Conservation (phyloP, 2,329 filamentous ascomycete genomes). For the Cylindrodendrum hubeiense region DNA sequence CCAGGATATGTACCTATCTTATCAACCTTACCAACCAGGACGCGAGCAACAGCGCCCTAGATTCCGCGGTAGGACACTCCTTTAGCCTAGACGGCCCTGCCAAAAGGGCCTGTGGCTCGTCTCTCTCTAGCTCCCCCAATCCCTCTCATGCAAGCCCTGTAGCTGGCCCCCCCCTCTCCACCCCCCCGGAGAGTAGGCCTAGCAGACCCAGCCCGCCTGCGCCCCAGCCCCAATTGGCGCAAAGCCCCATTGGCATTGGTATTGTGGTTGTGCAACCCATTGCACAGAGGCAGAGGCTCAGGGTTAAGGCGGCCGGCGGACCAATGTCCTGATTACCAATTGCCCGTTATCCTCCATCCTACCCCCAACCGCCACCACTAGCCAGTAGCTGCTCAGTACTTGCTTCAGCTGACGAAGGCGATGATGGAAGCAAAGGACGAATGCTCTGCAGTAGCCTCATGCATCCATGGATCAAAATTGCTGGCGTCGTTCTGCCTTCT, state of each 20-base stretch:
- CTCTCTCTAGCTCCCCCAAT: slow-evolving; percentile 3
- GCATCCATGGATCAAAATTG: slow-evolving; percentile 11
- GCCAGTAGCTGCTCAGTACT: slow-evolving; percentile 30
- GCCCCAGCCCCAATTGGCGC: slow-evolving; percentile 32
- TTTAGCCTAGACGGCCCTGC: slow-evolving; percentile 7
- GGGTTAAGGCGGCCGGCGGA: slow-evolving; percentile 23
- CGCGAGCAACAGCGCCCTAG: background rate
- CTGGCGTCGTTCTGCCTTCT: slow-evolving; percentile 22
- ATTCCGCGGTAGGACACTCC: background rate
- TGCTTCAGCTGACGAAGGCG: slow-evolving; percentile 17
- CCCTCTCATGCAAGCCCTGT: background rate
- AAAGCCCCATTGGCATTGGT: slow-evolving; percentile 28
- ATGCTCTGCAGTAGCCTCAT: slow-evolving; percentile 23
- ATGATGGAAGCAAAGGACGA: slow-evolving; percentile 14
- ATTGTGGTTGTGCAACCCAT: slow-evolving; percentile 21
- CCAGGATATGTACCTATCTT: background rate
- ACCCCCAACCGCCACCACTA: slow-evolving; percentile 13
- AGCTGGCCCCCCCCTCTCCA: background rate
- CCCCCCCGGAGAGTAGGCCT: slow-evolving; percentile 4
- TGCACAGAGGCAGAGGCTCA: slow-evolving; percentile 6
- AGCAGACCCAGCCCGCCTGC: slow-evolving; percentile 33
- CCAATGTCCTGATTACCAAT: slow-evolving; percentile 39
- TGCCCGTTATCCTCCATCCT: slow-evolving; percentile 15
- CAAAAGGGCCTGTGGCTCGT: slow-evolving; percentile 17
- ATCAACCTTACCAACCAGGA: background rate